A percentile compares a stretch with the other conserved stretches of the same genome.
These are phyloP conservation scores for Fusarium tanahbumbuense DNA, from an alignment of 2,329 filamentous ascomycete genomes.

Conservation along the genomic window DNA sequence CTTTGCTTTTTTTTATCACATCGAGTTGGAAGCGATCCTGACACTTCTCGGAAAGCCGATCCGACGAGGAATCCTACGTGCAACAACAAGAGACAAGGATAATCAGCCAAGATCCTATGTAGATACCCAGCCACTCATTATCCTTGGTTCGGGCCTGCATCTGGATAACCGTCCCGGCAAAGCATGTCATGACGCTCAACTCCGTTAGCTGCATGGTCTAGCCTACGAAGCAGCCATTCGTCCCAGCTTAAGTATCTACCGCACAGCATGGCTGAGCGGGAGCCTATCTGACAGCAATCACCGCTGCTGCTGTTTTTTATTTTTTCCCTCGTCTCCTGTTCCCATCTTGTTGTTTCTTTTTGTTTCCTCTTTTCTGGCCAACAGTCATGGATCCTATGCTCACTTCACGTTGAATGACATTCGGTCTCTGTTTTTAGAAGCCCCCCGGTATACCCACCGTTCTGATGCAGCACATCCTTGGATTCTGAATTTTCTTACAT, in stretches of 20 bases:
- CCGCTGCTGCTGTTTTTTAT: neutral
- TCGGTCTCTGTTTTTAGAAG: slow-evolving; percentile 43
- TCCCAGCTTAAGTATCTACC: neutral
- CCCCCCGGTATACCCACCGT: slow-evolving; percentile 24
- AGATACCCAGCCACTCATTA: slow-evolving; percentile 16
- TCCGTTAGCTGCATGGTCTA: slow-evolving; percentile 20
- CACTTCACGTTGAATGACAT: slow-evolving; percentile 27
- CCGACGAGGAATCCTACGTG: slow-evolving; percentile 32
- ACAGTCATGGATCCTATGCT: slow-evolving; percentile 44
- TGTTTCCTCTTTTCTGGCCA: slow-evolving; percentile 5
- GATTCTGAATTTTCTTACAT: slow-evolving; percentile 1
- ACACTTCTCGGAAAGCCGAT: slow-evolving; percentile 37
- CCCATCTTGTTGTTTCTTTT: slow-evolving; percentile 10
- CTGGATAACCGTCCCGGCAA: slow-evolving; percentile 27
- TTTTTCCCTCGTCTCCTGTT: neutral
- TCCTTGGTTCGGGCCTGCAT: slow-evolving; percentile 20
- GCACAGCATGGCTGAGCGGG: slow-evolving; percentile 6
- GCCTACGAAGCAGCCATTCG: slow-evolving; percentile 6
- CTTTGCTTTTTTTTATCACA: slow-evolving; percentile 2
- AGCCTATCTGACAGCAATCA: slow-evolving; percentile 28
- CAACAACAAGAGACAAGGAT: slow-evolving; percentile 25
- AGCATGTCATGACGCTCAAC: slow-evolving; percentile 24
- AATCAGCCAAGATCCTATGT: slow-evolving; percentile 9
- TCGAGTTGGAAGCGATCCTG: slow-evolving; percentile 34
- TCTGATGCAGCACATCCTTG: slow-evolving; percentile 19